Evolutionary conservation across 768 basidiomycete genomes (phyloP), one percentile per base, ranked within the genome.

Genomic region (Lactarius hengduanensis): DNA sequence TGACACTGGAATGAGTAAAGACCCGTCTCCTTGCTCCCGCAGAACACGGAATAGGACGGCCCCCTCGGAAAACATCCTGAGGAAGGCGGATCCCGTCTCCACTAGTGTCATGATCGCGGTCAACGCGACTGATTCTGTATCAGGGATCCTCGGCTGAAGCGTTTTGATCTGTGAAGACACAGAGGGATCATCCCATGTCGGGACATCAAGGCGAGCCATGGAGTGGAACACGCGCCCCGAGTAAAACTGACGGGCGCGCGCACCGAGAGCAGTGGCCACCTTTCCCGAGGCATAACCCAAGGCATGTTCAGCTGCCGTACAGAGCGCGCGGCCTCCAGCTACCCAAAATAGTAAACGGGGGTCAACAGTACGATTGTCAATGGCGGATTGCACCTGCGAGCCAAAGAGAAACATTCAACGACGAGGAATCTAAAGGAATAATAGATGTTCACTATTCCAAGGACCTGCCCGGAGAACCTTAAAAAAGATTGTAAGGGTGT

Each of bases 131-230:
- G 79, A 82, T 4, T 77, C 57, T 38, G 54, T 64, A 75, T 54
- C 69, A 18, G 40, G 16, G 5, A 6, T 16, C 78, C 60, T 77
- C 76, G 80, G 74, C 61, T 15, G 77, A 20, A 82, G 79, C 36
- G 82, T 74, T 61, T 88, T 84, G 26, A 92, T 77, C 68, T 90
- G 90, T 30, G 83, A 78, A 69, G 87, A 86, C 8, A 91, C 79
- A 9, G 82, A 80, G 10, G 87, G 80, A 74, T 91, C 88, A 61
- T 87, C 83, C 67, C 84, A 92, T 0, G 91, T 91, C 2, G 90
- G 89, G 2, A 91, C 80, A 73, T 93, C 91, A 45, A 93, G 81
- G 10, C 91, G 83, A 30, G 84, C 84, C 74, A 88, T 82, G 11
- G 88, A 86, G 26, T 78, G 79, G 74, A 91, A 91, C 62, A 84